phyloP scores from a whole-genome alignment of 2,329 filamentous ascomycete genomes.

The Sporothrix brunneoviolacea region DNA sequence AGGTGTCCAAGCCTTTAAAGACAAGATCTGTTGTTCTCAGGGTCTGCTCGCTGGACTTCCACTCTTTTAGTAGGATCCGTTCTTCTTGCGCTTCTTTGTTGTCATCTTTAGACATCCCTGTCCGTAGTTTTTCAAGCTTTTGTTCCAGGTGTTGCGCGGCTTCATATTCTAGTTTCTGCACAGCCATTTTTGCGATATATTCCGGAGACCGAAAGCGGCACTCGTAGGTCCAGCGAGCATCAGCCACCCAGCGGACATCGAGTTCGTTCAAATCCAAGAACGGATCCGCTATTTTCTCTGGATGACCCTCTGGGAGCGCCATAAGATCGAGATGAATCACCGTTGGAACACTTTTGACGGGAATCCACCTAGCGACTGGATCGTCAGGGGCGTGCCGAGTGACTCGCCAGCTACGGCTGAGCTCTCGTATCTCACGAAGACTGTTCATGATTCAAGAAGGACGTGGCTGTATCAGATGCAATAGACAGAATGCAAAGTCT shows the following conservation, averaged over 20 bases:
- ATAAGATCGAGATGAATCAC: slow-evolving; percentile 33
- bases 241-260: slow-evolving; percentile 52
- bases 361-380: slow-evolving; percentile 25
- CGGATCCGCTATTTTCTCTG: slow-evolving; percentile 44
- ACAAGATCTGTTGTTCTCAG: slow-evolving; percentile 36
- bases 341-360: slow-evolving; percentile 29
- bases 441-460: no score
- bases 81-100: neutral
- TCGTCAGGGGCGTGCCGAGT: slow-evolving; percentile 18
- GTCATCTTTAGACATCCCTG: no score
- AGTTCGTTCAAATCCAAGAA: slow-evolving; percentile 57
- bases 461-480: no score
- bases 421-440: neutral
- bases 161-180: no score
- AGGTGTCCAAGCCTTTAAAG: slow-evolving; percentile 59
- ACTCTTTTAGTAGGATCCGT: no score
- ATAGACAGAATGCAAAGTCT: no score
- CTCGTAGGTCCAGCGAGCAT: slow-evolving; percentile 54
- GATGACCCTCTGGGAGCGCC: slow-evolving; percentile 16
- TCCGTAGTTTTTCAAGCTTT: neutral
- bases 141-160: no score
- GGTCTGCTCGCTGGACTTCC: neutral
- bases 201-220: slow-evolving; percentile 28
- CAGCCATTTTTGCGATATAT: neutral
- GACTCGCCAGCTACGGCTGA: slow-evolving; percentile 22